phyloP scores from a whole-genome alignment of 1,284 basidiomycete species.

The Pseudozyma flocculosa region DNA sequence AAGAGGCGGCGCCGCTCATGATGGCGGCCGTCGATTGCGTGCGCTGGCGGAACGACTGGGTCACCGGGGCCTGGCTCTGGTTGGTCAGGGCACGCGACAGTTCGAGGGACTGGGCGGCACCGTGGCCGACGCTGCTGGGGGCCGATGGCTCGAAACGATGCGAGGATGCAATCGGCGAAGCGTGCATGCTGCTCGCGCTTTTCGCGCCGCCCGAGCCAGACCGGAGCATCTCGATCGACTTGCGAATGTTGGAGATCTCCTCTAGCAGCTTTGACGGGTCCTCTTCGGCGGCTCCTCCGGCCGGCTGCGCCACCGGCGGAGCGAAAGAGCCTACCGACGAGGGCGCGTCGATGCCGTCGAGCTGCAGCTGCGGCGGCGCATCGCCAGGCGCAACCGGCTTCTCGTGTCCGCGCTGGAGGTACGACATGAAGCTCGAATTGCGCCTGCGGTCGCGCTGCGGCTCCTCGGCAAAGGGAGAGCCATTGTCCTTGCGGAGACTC shows the following conservation, averaged over 20 bases:
- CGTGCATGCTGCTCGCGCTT: too few relatives aligned
- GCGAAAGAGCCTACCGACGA: too few relatives aligned
- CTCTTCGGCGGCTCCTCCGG: neutral
- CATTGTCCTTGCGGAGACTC: neutral
- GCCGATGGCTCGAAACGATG: neutral
- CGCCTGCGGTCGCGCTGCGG: neutral
- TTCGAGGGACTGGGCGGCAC: neutral
- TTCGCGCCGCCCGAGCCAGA: neutral
- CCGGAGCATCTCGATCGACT: neutral
- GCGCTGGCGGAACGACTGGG: neutral
- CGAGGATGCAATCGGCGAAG: neutral
- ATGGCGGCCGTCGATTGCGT: neutral
- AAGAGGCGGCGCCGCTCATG: neutral
- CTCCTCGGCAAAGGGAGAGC: neutral
- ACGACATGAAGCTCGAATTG: neutral
- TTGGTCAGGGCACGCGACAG: neutral
- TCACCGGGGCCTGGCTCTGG: neutral
- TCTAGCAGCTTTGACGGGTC: neutral
- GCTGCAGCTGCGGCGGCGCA: neutral
- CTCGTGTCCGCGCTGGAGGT: neutral
- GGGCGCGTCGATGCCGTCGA: neutral
- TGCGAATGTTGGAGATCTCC: constrained; percentile 3
- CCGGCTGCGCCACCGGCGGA: too few relatives aligned
- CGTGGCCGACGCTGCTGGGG: neutral
- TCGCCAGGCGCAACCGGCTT: neutral